Base-by-base conservation (phyloP, 1,284 basidiomycete species). In the Agaricales sp. region DNA sequence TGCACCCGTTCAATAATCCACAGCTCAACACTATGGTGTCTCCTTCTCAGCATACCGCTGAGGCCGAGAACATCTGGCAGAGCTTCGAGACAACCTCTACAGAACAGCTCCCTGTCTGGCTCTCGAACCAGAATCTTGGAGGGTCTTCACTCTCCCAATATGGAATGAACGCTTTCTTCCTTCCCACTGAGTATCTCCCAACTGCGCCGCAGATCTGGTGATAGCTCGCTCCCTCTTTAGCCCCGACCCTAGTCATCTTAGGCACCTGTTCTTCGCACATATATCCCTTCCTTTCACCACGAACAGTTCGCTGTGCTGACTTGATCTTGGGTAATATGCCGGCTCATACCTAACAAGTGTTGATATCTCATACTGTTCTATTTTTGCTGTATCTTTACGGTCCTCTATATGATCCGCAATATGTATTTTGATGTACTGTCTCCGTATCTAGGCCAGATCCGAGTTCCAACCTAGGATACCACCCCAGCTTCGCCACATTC, bases 401-500 rank as follows among this genome's bases (percentile, higher is more conserved):
- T 30, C 14, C 26, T 30, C 26, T 14, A 6, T 6, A 14, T 6
- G 6, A 30, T 30, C 26, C 14, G 14, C 26, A 30, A 14, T 30
- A 30, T 30, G 26, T 30, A 30, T 30, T 14, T 14, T 30, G 26
- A 6, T 6, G 26, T 30, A 30, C 26, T 30, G 14, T 6, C 26
- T 30, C 14, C 14, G 14, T 14, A 6, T 30, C 14, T 30, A 14
- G 6, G 26, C 6, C 8, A 41, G 39, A 41, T 18, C n/a, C n/a
- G n/a, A n/a, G 8, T 41, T 41, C 84, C 82, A 85, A 20, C 76
- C 79, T 3, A 87, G 66, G 22, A 70, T 61, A 11, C 59, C 63
- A 1, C 85, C 80, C 91, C 92, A 96, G 52, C 78, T 84, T 54
- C 86, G 79, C 92, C 92, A 96, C 81, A 96, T 95, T 55, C 92